Percentiles rank a stretch among this genome's conserved stretches.
Conservation (phyloP, 495 filamentous ascomycete species). For the Aspergillus campestris region DNA sequence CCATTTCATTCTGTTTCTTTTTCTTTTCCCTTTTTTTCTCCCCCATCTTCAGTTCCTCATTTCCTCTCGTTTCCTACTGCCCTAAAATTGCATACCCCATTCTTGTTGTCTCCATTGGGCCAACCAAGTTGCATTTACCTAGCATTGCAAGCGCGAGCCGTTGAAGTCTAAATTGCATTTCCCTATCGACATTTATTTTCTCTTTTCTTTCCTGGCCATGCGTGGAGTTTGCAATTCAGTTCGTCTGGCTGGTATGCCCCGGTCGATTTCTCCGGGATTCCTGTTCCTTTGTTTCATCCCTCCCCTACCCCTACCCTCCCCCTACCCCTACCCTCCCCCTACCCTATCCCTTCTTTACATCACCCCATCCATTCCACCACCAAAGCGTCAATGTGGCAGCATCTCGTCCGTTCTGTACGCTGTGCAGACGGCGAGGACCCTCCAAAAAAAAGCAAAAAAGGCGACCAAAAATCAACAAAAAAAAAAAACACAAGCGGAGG, state of each 20-base stretch:
- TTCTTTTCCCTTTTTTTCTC: constrained; percentile 14
- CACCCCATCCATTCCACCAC: too few species aligned
- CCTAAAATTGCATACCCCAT: constrained; percentile 41
- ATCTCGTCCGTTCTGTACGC: too few species aligned
- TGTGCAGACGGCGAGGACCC: too few species aligned
- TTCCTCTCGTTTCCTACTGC: constrained; percentile 18
- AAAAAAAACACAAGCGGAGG: too few species aligned
- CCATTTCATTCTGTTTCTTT: constrained; percentile 1
- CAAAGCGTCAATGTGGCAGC: too few species aligned
- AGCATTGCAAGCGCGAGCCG: constrained; percentile 47
- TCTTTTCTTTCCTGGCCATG: constrained; percentile 5
- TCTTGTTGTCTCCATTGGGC: constrained; percentile 25
- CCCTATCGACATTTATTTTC: constrained; percentile 13
- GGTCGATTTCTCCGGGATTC: too few species aligned
- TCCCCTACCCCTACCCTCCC: too few species aligned
- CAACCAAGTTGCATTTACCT: constrained; percentile 37
- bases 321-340: too few species aligned
- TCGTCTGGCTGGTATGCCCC: neutral
- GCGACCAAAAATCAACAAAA: too few species aligned
- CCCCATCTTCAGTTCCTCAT: constrained; percentile 19
- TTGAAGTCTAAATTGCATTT: constrained; percentile 35
- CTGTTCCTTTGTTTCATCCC: too few species aligned
- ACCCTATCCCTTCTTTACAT: too few species aligned
- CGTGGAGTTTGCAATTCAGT: constrained; percentile 2
- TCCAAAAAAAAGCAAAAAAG: too few species aligned